Evolutionary conservation across 805 yeast genomes (phyloP).

Genomic region (Lachancea sp.): DNA sequence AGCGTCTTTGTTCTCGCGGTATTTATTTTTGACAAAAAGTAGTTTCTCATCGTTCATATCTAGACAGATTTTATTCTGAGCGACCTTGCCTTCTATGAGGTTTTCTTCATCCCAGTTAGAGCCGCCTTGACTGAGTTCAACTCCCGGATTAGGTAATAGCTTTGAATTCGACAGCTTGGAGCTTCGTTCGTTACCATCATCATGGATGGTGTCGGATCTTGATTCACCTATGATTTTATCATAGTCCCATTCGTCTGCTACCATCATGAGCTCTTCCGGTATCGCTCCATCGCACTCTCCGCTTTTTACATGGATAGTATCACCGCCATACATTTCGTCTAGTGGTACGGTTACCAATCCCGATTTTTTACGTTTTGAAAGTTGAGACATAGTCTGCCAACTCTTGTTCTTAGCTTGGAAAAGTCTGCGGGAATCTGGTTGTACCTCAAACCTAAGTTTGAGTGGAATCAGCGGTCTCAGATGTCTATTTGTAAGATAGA

Average conservation of each 20-base stretch:
- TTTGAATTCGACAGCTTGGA: not conserved
- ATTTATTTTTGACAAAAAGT: slow-evolving; percentile 44
- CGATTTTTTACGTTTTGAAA: slow-evolving; percentile 9
- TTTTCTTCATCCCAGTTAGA: slow-evolving; percentile 47
- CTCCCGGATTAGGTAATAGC: slow-evolving; percentile 1
- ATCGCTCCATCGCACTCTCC: slow-evolving; percentile 26
- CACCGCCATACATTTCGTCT: slow-evolving; percentile 20
- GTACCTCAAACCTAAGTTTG: slow-evolving; percentile 46
- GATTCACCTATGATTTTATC: slow-evolving; percentile 52
- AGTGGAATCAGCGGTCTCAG: slow-evolving; percentile 42
- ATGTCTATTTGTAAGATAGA: slow-evolving; percentile 27
- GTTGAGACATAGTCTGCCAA: slow-evolving; percentile 8
- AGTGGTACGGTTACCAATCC: slow-evolving; percentile 20
- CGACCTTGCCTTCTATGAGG: slow-evolving; percentile 62
- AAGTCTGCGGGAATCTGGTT: slow-evolving; percentile 43
- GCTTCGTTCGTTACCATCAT: too few relatives aligned
- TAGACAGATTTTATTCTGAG: slow-evolving; percentile 34
- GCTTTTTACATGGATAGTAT: slow-evolving; percentile 11
- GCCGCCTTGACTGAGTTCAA: slow-evolving; percentile 6
- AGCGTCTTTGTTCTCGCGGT: slow-evolving; percentile 8
- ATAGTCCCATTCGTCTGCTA: slow-evolving; percentile 77
- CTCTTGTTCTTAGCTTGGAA: slow-evolving; percentile 33
- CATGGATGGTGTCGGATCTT: slow-evolving; percentile 16
- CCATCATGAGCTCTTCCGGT: slow-evolving; percentile 51
- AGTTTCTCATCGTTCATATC: slow-evolving; percentile 87